These are phyloP conservation scores for Trichosporon coremiiforme DNA, from an alignment of 1,284 basidiomycete genomes.

Conservation along the genomic window DNA sequence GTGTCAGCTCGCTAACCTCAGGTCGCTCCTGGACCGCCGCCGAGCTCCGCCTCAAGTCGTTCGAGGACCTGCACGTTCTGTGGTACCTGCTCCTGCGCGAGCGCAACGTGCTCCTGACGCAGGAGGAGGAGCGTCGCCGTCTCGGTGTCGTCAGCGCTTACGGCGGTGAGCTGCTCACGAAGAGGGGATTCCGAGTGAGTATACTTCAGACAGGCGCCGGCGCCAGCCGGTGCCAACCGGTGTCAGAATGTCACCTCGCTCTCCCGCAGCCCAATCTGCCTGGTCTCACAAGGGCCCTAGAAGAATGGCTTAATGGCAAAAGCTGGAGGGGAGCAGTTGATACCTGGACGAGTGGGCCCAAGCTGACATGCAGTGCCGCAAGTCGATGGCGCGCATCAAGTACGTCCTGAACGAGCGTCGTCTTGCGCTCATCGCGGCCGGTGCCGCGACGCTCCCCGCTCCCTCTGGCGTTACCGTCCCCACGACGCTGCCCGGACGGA, in stretches of 20 bases:
- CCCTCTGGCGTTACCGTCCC: constrained; percentile 16
- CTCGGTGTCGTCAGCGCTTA: no score
- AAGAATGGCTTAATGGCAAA: no score
- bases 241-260: no score
- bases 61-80: constrained; percentile 85
- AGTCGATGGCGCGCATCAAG: constrained; percentile 97
- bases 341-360: no score
- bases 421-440: constrained; percentile 70
- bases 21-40: constrained; percentile 81
- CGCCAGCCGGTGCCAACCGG: no score
- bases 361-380: no score
- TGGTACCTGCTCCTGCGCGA: constrained; percentile 90
- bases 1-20: no score
- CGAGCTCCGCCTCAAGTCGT: constrained; percentile 84
- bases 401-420: constrained; percentile 88
- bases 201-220: not conserved
- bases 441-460: constrained; percentile 27
- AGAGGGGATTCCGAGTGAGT: constrained; percentile 48
- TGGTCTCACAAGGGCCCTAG: no score
- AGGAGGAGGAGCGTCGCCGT: constrained; percentile 72
- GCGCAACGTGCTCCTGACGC: constrained; percentile 84
- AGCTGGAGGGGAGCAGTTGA: no score
- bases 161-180: constrained; percentile 44
- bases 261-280: no score
- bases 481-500: constrained; percentile 20